Evolutionary conservation across 345 rosid genomes (phyloP), one percentile per base, ranked within the genome.

Genomic region (Raphanus raphanistrum): DNA sequence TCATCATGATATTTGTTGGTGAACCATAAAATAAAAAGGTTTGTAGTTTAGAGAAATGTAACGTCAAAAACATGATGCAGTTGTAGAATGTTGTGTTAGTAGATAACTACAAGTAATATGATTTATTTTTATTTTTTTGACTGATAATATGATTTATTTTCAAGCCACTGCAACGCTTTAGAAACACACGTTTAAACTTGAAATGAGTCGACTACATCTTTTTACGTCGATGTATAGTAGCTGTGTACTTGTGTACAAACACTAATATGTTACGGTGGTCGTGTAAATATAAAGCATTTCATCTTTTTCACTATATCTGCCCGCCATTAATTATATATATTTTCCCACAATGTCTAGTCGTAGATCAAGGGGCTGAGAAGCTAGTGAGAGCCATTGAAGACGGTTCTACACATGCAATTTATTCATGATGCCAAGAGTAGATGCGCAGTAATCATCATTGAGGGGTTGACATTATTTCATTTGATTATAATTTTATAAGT

Each of bases 401-500:
- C 74, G 74, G 74, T 45, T 76, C 79, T 68, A 54, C 29, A 31
- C 63, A 74, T 25, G 66, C 41, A 32, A 62, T 65, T 6, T 54
- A 13, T 29, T 16, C 28, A 32, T 59, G 26, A 8, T 59, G 1
- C 26, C 33, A 61, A 41, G 59, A 43, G 8, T 59, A 27, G 59
- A 38, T 58, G 43, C 43, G 43, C 15, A 3, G 48, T 61, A 60
- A 62, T 69, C 41, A 62, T 63, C 36, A 33, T 76, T 35, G 6
- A 12, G 65, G 71, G 70, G 80, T 76, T 77, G 80, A 77, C 75
- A 77, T 71, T 52, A n/a, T 52, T 63, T 15, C 66, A 38, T 55
- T 11, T 31, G 12, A 62, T 62, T 61, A 28, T 12, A 12, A 4
- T 28, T 28, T 28, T 28, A 2, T 12, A 60, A 60, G 32, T 60